Percentiles rank a stretch among this genome's conserved stretches.
Evolutionary conservation across 495 filamentous ascomycete genomes (phyloP).

Genomic region (Penicillium samsonianum): DNA sequence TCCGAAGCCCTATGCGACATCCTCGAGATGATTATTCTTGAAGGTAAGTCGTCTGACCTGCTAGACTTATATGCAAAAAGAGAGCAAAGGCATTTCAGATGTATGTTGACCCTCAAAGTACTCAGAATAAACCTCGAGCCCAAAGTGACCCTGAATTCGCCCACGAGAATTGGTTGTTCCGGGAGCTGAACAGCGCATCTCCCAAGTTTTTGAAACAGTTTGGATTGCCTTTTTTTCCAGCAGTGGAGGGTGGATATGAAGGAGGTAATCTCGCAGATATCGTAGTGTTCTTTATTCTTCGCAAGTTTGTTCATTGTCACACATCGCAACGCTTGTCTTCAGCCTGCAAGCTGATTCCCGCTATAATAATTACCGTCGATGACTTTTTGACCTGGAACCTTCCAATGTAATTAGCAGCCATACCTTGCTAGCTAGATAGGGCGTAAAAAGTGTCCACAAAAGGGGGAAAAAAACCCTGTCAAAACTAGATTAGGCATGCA

Average conservation of each 20-base stretch:
- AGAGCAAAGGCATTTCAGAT: slow-evolving; percentile 9
- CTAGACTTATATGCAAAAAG: slow-evolving; percentile 9
- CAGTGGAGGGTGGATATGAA: slow-evolving; percentile 9
- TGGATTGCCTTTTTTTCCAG: background rate
- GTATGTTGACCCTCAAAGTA: slow-evolving; percentile 8
- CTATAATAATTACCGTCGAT: too few relatives aligned
- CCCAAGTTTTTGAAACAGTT: background rate
- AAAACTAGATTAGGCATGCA: background rate
- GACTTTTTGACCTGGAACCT: background rate
- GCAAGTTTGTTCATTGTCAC: too few relatives aligned
- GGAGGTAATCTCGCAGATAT: background rate
- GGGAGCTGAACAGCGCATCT: background rate
- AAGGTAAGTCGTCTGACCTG: background rate
- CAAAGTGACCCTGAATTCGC: slow-evolving; percentile 1
- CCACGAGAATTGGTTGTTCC: slow-evolving; percentile 5
- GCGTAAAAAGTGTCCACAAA: background rate
- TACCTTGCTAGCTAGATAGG: background rate
- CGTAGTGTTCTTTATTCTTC: background rate
- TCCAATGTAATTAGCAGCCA: too few relatives aligned
- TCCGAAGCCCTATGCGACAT: slow-evolving; percentile 8
- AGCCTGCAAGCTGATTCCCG: too few relatives aligned
- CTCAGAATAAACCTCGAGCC: slow-evolving; percentile 7
- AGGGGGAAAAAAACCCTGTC: background rate
- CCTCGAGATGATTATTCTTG: slow-evolving; percentile 11
- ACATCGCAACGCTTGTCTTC: too few relatives aligned